phyloP scores from a whole-genome alignment of 2,329 filamentous ascomycete species.

The Zalaria obscura region DNA sequence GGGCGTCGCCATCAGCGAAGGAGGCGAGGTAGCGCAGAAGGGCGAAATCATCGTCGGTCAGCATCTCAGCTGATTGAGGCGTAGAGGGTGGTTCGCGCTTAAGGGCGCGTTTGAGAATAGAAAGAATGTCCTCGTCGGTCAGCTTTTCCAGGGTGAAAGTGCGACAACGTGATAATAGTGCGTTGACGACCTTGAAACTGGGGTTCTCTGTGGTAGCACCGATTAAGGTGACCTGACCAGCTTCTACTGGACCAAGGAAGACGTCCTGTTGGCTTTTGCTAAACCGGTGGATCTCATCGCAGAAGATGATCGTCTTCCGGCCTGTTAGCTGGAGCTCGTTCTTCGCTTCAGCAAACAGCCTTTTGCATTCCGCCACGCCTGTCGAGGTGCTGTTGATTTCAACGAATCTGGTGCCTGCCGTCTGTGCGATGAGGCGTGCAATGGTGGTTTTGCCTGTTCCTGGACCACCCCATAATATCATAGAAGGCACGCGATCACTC shows the following conservation, averaged over 20 bases:
- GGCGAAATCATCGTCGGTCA: slow-evolving; percentile 53
- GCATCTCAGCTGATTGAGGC: slow-evolving; percentile 7
- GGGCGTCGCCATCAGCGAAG: slow-evolving; percentile 84
- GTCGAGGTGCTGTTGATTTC: slow-evolving; percentile 91
- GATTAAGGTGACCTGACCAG: slow-evolving; percentile 78
- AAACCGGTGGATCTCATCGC: slow-evolving; percentile 91
- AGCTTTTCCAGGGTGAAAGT: slow-evolving; percentile 78
- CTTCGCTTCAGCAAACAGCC: slow-evolving; percentile 72
- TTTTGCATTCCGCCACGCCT: slow-evolving; percentile 83
- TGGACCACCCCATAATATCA: slow-evolving; percentile 82
- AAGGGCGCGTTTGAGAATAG: slow-evolving; percentile 66
- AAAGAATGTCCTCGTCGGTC: slow-evolving; percentile 52
- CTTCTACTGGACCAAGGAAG: slow-evolving; percentile 83
- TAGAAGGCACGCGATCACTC: slow-evolving; percentile 71
- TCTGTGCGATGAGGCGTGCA: slow-evolving; percentile 73
- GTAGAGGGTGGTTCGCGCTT: slow-evolving; percentile 13
- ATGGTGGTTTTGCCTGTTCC: slow-evolving; percentile 86
- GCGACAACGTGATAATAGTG: slow-evolving; percentile 75
- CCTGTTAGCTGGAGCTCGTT: slow-evolving; percentile 71
- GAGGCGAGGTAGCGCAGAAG: slow-evolving; percentile 69
- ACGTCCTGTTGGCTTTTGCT: slow-evolving; percentile 88
- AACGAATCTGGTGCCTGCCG: slow-evolving; percentile 73
- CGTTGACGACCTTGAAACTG: slow-evolving; percentile 80
- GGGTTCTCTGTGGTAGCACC: slow-evolving; percentile 97
- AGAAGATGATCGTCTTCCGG: slow-evolving; percentile 88